phyloP scores from a whole-genome alignment of 345 rosid genomes.

The Eucalyptus lansdowneana region DNA sequence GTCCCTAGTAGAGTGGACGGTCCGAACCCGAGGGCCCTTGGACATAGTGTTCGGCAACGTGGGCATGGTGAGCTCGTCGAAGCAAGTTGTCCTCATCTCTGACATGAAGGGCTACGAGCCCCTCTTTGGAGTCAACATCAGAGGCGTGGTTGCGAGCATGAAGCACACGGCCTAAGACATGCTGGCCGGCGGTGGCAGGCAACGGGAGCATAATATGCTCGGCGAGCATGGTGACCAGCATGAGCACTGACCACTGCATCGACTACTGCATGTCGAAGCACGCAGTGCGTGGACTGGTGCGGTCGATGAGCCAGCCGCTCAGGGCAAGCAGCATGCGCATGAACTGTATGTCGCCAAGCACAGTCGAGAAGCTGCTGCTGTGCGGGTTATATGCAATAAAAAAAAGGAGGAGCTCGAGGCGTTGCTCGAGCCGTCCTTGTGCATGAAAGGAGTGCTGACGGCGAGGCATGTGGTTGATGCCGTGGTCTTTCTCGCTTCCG shows the following conservation, averaged over 20 bases:
- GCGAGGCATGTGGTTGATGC: not conserved
- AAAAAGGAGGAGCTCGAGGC: not conserved
- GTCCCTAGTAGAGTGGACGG: slow-evolving; percentile 7
- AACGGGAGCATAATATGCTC: slow-evolving; percentile 7
- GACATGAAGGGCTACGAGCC: not conserved
- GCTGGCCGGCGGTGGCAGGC: not conserved
- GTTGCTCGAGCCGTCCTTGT: not conserved
- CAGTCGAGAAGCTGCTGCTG: not conserved
- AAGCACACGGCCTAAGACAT: slow-evolving; percentile 14
- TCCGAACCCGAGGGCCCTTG: not conserved
- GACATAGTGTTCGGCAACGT: slow-evolving; percentile 28
- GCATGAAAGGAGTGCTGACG: not conserved
- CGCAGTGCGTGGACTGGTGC: slow-evolving; percentile 7
- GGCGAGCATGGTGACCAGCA: not conserved
- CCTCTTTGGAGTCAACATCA: not conserved
- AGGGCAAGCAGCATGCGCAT: not conserved
- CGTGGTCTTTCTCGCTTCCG: no score
- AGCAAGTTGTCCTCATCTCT: not conserved
- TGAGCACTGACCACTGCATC: not conserved
- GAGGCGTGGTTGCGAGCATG: not conserved
- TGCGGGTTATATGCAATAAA: not conserved
- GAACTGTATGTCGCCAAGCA: slow-evolving; percentile 2
- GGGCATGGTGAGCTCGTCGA: not conserved
- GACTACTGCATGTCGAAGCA: slow-evolving; percentile 12
- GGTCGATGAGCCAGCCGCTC: slow-evolving; percentile 4